Evolutionary conservation across 805 yeast species (phyloP), one percentile per base, ranked within the genome.

Genomic region (Starmerella bombicola): DNA sequence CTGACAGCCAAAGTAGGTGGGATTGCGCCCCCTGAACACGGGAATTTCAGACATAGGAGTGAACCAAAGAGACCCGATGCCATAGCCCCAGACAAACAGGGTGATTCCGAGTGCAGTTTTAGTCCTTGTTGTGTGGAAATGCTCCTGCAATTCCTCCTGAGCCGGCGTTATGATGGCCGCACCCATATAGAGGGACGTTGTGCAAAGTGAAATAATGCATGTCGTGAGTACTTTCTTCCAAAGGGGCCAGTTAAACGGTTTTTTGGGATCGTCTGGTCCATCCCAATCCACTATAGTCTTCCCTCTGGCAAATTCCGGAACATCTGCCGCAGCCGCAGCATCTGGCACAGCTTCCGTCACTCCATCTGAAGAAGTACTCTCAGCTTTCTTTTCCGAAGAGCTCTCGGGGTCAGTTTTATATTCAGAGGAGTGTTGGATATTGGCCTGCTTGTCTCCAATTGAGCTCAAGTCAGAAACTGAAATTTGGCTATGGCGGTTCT

Each of bases 91-190:
- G 6, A 75, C 78, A 48, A 70, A 76, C 34, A 73, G 39, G 0
- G 77, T 57, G 43, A 76, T 57, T 1, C 78, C 76, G 24, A 76
- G 57, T 3, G 69, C 58, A 0, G 75, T 72, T 13, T 62, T 61
- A 3, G 64, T 65, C 28, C 60, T 58, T 7, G 68, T 54, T 7
- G 68, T 60, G 10, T 55, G 43, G 51, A 74, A 70, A 3, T 37
- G 31, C 26, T 57, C 60, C 58, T 60, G 64, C 30, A 76, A 57
- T 19, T 61, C 54, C 19, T 55, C 61, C 37, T 68, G 61, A 17
- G 76, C 75, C 1, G 80, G 79, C 0, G 79, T 67, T 52, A 68
- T 71, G 22, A 74, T 67, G 3, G 80, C 71, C 0, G 80, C 67
- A 5, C 75, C 78, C 67, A 73, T 68, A 52, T 76, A 76, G 0